Evolutionary conservation across 2,329 filamentous ascomycete genomes (phyloP).

Genomic region (Hypoxylon sp.): DNA sequence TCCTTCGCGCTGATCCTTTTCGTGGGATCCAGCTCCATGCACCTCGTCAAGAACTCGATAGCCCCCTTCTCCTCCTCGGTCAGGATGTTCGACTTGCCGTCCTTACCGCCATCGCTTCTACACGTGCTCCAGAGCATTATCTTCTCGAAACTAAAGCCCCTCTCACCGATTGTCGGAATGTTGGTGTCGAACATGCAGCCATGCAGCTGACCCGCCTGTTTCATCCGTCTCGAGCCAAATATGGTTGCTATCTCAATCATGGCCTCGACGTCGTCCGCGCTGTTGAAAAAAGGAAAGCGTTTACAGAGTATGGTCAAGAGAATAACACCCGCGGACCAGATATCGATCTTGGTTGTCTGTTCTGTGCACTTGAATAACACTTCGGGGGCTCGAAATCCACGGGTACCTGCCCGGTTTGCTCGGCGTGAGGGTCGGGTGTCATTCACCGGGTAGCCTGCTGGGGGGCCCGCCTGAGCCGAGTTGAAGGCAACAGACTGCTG

Average conservation of each 20-base stretch:
- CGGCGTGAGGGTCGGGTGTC: conserved; percentile 89
- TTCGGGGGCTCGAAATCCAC: conserved; percentile 96
- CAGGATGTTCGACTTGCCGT: conserved; percentile 67
- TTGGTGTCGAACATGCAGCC: conserved; percentile 93
- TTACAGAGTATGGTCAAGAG: conserved; percentile 93
- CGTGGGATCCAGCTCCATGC: conserved; percentile 82
- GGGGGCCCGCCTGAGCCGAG: conserved; percentile 67
- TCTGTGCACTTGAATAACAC: conserved; percentile 97
- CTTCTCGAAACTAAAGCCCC: conserved; percentile 90
- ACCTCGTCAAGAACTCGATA: conserved; percentile 78
- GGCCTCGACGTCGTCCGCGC: conserved; percentile 96
- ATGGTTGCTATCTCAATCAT: conserved; percentile 98
- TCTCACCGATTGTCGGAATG: conserved; percentile 89
- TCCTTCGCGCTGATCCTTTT: conserved; percentile 82
- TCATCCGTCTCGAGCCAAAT: conserved; percentile 90
- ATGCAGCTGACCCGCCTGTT: conserved; percentile 83
- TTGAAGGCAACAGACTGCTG: conserved; percentile 67
- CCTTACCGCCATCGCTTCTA: conserved; percentile 73
- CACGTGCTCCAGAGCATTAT: conserved; percentile 96
- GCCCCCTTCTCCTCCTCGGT: conserved; percentile 79
- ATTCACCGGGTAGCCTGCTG: conserved; percentile 85
- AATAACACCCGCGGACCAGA: conserved; percentile 98
- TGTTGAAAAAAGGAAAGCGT: conserved; percentile 98
- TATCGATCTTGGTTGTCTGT: conserved; percentile 93
- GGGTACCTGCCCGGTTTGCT: conserved; percentile 93